Percentiles rank a stretch among this genome's conserved stretches.
phyloP scores from a whole-genome alignment of 495 filamentous ascomycete species.

The Hypoxylon trugodes region DNA sequence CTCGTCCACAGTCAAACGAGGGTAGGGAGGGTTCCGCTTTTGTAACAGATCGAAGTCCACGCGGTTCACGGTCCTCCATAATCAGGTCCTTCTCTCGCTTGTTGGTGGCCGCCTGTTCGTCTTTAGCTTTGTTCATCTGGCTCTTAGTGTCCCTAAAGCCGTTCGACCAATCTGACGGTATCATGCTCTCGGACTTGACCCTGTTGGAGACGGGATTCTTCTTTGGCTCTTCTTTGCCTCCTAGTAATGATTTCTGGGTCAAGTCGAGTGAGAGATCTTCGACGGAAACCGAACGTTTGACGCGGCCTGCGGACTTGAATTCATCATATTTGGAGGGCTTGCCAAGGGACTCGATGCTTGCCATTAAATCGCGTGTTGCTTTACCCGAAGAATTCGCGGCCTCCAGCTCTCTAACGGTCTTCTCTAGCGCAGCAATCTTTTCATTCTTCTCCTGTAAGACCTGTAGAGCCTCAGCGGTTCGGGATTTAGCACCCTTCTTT shows the following conservation, averaged over 20 bases:
- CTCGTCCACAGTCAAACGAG: conserved; percentile 17
- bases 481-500: conserved; percentile 67
- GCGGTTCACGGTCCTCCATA: conserved; percentile 12
- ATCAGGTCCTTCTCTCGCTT: conserved; percentile 31
- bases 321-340: conserved; percentile 36
- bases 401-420: conserved; percentile 27
- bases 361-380: conserved; percentile 34
- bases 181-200: background rate
- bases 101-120: conserved; percentile 42
- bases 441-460: conserved; percentile 71
- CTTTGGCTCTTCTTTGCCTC: conserved; percentile 8
- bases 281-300: conserved; percentile 29
- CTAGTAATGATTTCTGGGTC: conserved; percentile 30
- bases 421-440: conserved; percentile 64
- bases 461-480: conserved; percentile 61
- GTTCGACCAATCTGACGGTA: conserved; percentile 32
- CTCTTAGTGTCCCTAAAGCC: conserved; percentile 29
- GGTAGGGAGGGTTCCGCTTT: background rate
- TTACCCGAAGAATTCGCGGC: conserved; percentile 17
- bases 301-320: conserved; percentile 9
- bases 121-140: conserved; percentile 19
- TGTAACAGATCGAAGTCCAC: conserved; percentile 1
- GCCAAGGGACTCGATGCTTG: conserved; percentile 39
- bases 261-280: conserved; percentile 40
- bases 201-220: background rate